Evolutionary conservation across 371 early-diverging fungal species (phyloP), one percentile per base, ranked within the genome.

Genomic region (Mucor ambiguus): DNA sequence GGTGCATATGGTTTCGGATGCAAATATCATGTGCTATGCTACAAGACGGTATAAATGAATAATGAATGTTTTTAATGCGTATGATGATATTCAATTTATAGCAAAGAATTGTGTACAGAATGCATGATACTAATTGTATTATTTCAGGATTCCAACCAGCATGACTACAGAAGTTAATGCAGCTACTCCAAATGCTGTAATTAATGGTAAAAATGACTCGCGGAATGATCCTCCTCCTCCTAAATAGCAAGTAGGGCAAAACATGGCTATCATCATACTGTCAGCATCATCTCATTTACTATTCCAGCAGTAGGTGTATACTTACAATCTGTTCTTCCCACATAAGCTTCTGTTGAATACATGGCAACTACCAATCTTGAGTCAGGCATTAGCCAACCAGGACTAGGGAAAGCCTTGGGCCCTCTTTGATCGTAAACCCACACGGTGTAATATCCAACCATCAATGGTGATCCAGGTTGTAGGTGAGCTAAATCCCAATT

Each of bases 361-460:
- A 82, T 73, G 22, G 80, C 82, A 6, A 82, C 72, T 0, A 77
- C 71, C 33, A 82, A 37, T 37, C 76, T 61, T 9, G 74, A 72
- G 58, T 82, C 80, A 11, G 82, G 82, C 80, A 78, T 77, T 3
- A 82, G 64, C 78, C 80, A 79, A 10, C 82, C 82, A 33, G 78
- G 76, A 48, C 80, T 79, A 54, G 80, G 80, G 11, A 73, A 76
- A 4, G 78, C 82, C 37, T 75, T 79, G 11, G 78, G 78, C 0
- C 82, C 82, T 60, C 82, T 71, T 37, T 82, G 82, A 64, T 82
- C 82, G 55, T 79, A 78, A 1, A 82, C 75, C 69, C 71, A 73
- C 0, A 82, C 78, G 1, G 82, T 82, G 60, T 78, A 82, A 28
- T 73, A 82, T 4, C 80, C 82, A n/a, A 78, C 79, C 77, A 79